A percentile compares a stretch with the other conserved stretches of the same genome.
Conservation (phyloP, 495 filamentous ascomycete species). For the Penicillium verhagenii region DNA sequence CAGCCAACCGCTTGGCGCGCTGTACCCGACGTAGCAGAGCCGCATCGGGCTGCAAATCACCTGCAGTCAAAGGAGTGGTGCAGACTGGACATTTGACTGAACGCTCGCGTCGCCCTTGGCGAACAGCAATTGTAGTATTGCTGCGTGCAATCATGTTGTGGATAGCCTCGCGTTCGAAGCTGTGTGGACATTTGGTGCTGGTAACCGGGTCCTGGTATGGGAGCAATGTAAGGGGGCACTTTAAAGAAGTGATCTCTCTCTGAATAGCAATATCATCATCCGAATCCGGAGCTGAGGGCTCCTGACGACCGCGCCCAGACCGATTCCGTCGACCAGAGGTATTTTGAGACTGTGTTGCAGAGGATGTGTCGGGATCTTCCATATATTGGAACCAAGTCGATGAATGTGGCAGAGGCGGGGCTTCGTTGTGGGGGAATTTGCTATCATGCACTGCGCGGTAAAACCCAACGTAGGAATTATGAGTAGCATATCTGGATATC, state of each 20-base stretch:
- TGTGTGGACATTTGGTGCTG: slow-evolving; percentile 78
- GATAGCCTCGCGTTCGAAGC: slow-evolving; percentile 75
- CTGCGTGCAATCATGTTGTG: slow-evolving; percentile 56
- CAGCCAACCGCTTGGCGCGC: slow-evolving; percentile 32
- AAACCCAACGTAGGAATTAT: slow-evolving; percentile 80
- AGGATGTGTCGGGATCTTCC: slow-evolving; percentile 34
- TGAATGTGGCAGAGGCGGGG: slow-evolving; percentile 61
- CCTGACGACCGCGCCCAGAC: slow-evolving; percentile 20
- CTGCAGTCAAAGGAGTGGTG: slow-evolving; percentile 33
- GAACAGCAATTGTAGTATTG: slow-evolving; percentile 20
- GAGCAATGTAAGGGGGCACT: slow-evolving; percentile 77
- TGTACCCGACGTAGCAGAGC: slow-evolving; percentile 43
- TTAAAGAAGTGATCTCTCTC: slow-evolving; percentile 65
- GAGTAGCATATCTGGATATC: slow-evolving; percentile 56
- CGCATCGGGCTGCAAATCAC: slow-evolving; percentile 43
- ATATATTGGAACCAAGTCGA: slow-evolving; percentile 69
- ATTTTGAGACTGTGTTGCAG: neutral
- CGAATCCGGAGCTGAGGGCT: slow-evolving; percentile 40
- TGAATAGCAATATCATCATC: slow-evolving; percentile 80
- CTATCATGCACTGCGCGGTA: slow-evolving; percentile 76
- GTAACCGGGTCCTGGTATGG: slow-evolving; percentile 70
- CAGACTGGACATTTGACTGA: slow-evolving; percentile 52
- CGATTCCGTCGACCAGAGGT: neutral
- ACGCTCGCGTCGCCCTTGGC: slow-evolving; percentile 20
- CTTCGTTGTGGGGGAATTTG: slow-evolving; percentile 60